phyloP scores from a whole-genome alignment of 2,329 filamentous ascomycete genomes.

The Rhexocercosporidium sp. region DNA sequence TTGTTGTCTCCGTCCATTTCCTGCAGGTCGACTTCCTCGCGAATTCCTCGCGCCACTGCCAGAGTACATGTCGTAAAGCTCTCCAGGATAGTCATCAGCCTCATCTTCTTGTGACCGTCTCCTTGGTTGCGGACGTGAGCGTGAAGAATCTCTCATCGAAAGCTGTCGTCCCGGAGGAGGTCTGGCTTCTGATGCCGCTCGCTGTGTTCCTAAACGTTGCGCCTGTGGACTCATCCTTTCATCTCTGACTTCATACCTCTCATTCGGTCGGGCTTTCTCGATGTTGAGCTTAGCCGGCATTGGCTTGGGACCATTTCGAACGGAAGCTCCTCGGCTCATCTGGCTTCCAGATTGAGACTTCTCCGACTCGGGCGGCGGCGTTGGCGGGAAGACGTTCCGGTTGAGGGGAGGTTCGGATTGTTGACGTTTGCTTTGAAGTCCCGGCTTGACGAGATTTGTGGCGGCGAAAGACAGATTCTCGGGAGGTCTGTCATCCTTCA shows the following conservation, averaged over 20 bases:
- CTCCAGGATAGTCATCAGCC: conserved; percentile 67
- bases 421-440: conserved; percentile 78
- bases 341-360: conserved; percentile 48
- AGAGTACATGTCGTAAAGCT: conserved; percentile 68
- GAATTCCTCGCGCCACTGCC: conserved; percentile 37
- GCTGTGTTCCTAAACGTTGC: conserved; percentile 50
- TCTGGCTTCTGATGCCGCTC: conserved; percentile 57
- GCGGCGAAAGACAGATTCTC: conserved; percentile 92
- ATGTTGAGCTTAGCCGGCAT: conserved; percentile 68
- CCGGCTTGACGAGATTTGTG: conserved; percentile 89
- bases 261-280: conserved; percentile 57
- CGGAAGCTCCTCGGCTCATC: conserved; percentile 62
- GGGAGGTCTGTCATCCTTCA: conserved; percentile 78
- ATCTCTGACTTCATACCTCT: conserved; percentile 43
- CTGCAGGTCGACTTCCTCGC: conserved; percentile 46
- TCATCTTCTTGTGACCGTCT: conserved; percentile 46
- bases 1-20: conserved; percentile 49
- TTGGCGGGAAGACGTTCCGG: conserved; percentile 91
- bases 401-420: conserved; percentile 83
- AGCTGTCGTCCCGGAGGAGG: conserved; percentile 46
- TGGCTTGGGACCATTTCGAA: conserved; percentile 65
- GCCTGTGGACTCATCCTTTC: conserved; percentile 43
- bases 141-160: conserved; percentile 39
- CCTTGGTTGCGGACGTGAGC: conserved; percentile 33
- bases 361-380: conserved; percentile 92